A percentile compares a stretch with the other conserved stretches of the same genome.
Evolutionary conservation across 2,329 filamentous ascomycete species (phyloP).

Genomic region (Diaporthe sp.): DNA sequence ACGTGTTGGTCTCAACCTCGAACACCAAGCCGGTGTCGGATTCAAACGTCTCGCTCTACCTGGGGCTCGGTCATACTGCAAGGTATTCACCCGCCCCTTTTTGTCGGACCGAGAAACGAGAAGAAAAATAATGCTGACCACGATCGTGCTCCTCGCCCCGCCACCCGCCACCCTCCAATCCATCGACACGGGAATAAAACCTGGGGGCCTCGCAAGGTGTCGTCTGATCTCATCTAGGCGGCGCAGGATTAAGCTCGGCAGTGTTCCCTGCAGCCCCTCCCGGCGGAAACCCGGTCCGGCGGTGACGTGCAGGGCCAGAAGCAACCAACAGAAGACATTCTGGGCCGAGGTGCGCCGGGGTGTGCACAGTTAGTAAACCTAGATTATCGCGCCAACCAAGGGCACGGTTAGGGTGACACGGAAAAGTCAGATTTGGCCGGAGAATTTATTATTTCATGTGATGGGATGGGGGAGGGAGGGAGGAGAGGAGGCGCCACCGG

Average conservation of each 20-base stretch:
- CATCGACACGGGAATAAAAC: not conserved
- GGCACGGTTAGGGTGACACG: conserved; percentile 12
- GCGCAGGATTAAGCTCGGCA: not conserved
- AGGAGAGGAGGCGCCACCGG: not conserved
- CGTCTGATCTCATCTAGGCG: conserved; percentile 20
- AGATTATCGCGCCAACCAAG: conserved; percentile 17
- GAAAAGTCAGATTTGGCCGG: conserved; percentile 21
- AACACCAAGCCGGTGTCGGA: not conserved
- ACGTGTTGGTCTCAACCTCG: not conserved
- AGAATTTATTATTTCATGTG: conserved; percentile 16
- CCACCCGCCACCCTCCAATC: not conserved
- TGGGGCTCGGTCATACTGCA: not conserved
- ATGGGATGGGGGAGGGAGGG: not conserved
- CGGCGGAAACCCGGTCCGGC: conserved; percentile 24
- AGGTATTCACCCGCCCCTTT: not conserved
- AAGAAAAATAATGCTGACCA: not conserved
- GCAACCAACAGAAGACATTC: not conserved
- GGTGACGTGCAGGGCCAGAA: conserved; percentile 28
- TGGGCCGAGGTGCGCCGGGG: conserved; percentile 6
- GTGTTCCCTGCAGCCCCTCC: conserved; percentile 4
- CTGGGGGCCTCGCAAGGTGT: not conserved
- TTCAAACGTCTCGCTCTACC: too few relatives aligned
- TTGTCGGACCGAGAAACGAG: not conserved
- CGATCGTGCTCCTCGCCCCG: not conserved
- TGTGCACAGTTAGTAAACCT: not conserved